Evolutionary conservation across 2,329 filamentous ascomycete species (phyloP).

Genomic region (Magnaporthales sp.): DNA sequence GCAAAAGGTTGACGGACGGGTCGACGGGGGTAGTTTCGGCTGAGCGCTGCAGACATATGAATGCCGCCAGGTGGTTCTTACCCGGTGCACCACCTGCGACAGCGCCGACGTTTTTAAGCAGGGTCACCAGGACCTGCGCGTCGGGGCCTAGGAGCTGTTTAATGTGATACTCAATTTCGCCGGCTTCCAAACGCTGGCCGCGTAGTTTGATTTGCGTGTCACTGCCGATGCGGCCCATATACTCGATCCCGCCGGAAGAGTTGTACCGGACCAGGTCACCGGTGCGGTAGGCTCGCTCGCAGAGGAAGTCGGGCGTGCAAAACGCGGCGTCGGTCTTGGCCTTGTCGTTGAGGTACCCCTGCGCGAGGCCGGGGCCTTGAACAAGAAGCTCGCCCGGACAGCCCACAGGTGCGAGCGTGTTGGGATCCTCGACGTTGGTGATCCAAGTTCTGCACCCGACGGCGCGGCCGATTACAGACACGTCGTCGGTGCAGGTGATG

Average conservation of each 20-base stretch:
- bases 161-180: constrained; percentile 9
- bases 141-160: neutral
- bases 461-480: neutral
- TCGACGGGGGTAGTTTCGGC: neutral
- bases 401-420: neutral
- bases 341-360: constrained; percentile 82
- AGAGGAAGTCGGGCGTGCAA: constrained; percentile 1
- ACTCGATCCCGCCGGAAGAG: neutral
- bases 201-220: constrained; percentile 11
- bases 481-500: neutral
- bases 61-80: neutral
- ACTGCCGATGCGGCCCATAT: constrained; percentile 5
- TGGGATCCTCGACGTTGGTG: neutral
- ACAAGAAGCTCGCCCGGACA: constrained; percentile 66
- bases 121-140: neutral
- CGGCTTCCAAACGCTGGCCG: constrained; percentile 10
- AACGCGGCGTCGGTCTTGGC: constrained; percentile 81
- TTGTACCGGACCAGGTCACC: constrained; percentile 5
- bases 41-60: neutral
- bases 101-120: neutral
- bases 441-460: neutral
- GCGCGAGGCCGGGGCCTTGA: constrained; percentile 64
- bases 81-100: neutral
- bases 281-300: constrained; percentile 4
- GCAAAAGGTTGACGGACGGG: neutral